Conservation (phyloP, 1,284 basidiomycete species). For the Pseudozyma hubeiensis region DNA sequence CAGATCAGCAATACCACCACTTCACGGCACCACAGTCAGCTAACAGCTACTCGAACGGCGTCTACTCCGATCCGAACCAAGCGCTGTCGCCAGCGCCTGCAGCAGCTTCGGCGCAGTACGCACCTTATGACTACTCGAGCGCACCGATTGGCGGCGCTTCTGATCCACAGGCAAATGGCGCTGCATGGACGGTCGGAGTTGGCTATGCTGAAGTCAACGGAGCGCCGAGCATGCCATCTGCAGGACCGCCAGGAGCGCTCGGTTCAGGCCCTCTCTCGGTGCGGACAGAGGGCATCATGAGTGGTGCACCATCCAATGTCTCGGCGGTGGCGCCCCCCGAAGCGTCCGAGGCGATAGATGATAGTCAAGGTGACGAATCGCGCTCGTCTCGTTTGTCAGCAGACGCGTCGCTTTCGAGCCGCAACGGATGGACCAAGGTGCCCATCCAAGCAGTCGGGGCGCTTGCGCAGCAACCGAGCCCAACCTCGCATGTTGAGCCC, state of each 20-base stretch:
- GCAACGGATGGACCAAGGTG: conserved; percentile 29
- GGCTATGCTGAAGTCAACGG: conserved; percentile 9
- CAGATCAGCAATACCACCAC: conserved; percentile 16
- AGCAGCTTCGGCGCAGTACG: conserved; percentile 15
- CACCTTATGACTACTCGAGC: conserved; percentile 13
- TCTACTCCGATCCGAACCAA: conserved; percentile 17
- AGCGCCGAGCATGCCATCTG: neutral
- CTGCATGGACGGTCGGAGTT: conserved; percentile 2
- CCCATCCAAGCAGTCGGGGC: conserved; percentile 30
- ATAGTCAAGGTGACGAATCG: conserved; percentile 20
- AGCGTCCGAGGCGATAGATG: neutral
- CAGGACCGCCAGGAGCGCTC: conserved; percentile 7
- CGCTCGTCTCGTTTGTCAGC: conserved; percentile 22
- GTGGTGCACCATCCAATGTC: conserved; percentile 4
- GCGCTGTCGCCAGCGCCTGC: conserved; percentile 7
- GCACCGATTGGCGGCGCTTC: conserved; percentile 3
- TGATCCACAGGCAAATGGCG: conserved; percentile 13
- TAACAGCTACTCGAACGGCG: conserved; percentile 15
- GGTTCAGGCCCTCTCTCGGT: conserved; percentile 19
- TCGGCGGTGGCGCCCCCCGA: conserved; percentile 5
- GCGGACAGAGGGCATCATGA: conserved; percentile 27
- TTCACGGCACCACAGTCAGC: neutral
- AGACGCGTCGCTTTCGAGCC: conserved; percentile 30
- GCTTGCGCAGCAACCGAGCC: conserved; percentile 10
- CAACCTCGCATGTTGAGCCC: neutral